Conservation (phyloP, 768 basidiomycete species). For the Gymnopilus dilepis region DNA sequence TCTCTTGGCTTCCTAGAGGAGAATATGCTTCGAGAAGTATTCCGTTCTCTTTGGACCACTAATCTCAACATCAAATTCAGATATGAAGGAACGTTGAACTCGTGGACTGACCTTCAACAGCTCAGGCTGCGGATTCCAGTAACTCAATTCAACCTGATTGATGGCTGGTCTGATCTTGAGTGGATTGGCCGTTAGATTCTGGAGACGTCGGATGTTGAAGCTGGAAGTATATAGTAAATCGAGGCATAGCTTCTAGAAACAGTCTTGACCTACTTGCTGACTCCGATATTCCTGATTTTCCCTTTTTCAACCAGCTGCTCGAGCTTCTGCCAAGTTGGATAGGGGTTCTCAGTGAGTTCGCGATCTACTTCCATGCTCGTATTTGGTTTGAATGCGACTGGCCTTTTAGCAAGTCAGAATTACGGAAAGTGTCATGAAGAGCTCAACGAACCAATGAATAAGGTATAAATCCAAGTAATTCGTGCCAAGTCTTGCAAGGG, state of each 20-base stretch:
- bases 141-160: slow-evolving; percentile 82
- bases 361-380: slow-evolving; percentile 50
- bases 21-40: slow-evolving; percentile 79
- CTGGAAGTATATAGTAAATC: slow-evolving; percentile 32
- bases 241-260: neutral
- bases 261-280: slow-evolving; percentile 66
- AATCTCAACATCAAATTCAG: too few relatives aligned
- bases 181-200: slow-evolving; percentile 66
- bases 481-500: slow-evolving; percentile 61
- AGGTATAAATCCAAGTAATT: slow-evolving; percentile 83
- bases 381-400: slow-evolving; percentile 67
- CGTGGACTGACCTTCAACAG: slow-evolving; percentile 63
- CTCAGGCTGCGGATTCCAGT: slow-evolving; percentile 79
- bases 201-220: slow-evolving; percentile 43
- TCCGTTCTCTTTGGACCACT: slow-evolving; percentile 73
- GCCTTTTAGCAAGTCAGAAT: slow-evolving; percentile 44
- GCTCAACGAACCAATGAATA: slow-evolving; percentile 67
- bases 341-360: slow-evolving; percentile 69
- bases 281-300: slow-evolving; percentile 78
- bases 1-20: slow-evolving; percentile 67
- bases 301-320: slow-evolving; percentile 81
- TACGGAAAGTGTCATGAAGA: neutral
- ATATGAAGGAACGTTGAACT: too few relatives aligned
- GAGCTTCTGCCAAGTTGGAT: slow-evolving; percentile 82
- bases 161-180: slow-evolving; percentile 67